A percentile compares a stretch with the other conserved stretches of the same genome.
These are phyloP conservation scores for Suillus cothurnatus DNA, from an alignment of 768 basidiomycete genomes.

Conservation along the genomic window DNA sequence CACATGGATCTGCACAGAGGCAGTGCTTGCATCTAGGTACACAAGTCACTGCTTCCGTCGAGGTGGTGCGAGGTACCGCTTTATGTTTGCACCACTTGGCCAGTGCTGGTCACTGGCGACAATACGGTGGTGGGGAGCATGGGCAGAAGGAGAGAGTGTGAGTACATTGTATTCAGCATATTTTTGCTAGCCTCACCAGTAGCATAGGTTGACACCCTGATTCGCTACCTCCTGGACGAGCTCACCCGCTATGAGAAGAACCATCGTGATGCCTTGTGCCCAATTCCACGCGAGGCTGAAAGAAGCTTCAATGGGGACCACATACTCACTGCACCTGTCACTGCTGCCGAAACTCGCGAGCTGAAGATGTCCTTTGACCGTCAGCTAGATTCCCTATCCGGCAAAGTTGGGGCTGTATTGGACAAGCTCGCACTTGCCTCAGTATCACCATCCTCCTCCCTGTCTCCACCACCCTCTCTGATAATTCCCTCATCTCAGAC, in stretches of 20 bases:
- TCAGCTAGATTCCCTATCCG: constrained; percentile 5
- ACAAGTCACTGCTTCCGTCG: constrained; percentile 39
- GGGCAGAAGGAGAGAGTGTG: constrained; percentile 7
- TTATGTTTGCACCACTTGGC: constrained; percentile 39
- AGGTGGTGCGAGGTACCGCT: constrained; percentile 42
- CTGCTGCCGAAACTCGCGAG: constrained; percentile 22
- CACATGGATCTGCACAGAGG: constrained; percentile 18
- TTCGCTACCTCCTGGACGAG: constrained; percentile 38
- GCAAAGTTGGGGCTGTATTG: neutral
- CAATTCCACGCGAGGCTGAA: constrained; percentile 19
- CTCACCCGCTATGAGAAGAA: constrained; percentile 32
- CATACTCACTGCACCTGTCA: constrained; percentile 13
- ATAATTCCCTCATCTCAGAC: neutral
- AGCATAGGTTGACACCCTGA: constrained; percentile 34
- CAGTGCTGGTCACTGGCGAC: constrained; percentile 36
- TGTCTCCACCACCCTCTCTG: neutral
- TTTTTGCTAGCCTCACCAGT: neutral
- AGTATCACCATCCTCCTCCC: neutral
- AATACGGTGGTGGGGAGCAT: constrained; percentile 45
- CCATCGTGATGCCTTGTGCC: constrained; percentile 33
- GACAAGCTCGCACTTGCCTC: neutral
- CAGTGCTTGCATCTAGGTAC: constrained; percentile 19
- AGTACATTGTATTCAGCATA: neutral
- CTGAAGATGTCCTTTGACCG: constrained; percentile 10
- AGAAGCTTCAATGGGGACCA: constrained; percentile 35